Base-by-base conservation (phyloP, 208 protist genomes). In the Trichomonas vaginalis region DNA sequence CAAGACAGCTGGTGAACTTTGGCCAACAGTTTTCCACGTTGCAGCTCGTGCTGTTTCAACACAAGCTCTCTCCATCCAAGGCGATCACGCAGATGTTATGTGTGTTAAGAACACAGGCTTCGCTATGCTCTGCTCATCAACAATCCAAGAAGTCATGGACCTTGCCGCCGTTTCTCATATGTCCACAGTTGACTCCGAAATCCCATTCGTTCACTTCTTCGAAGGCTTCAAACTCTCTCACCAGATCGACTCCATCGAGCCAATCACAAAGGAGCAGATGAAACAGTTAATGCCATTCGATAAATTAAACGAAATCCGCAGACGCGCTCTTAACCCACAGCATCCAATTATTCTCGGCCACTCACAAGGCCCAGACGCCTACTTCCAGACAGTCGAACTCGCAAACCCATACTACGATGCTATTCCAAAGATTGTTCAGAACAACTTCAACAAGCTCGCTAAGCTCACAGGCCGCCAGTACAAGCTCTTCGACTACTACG, bases 41-140 rank as follows among this genome's bases (percentile, higher is more conserved):
- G 79, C 97, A 9, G 96, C 97, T 14, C 95, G 97, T 62, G 96
- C 97, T 40, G 70, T 98, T 56, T 47, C 56, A 45, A 46, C 49
- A 80, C 96, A 97, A 42, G 96, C 96, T 32, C 56, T 97, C 2
- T 96, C 51, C 87, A 98, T 98, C 70, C 97, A 97, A 95, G 95
- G 96, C 92, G 97, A 98, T 86, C 97, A 98, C 95, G 95, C 96
- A 10, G 97, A 98, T 96, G 97, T 98, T 40, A 97, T 97, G 95
- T 97, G 97, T 39, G 35, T 92, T 88, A 39, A 97, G 37, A 86
- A 96, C 32, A 97, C 97, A 27, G 97, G 97, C 27, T 98, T 97
- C 15, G 96, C 97, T 35, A 96, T 98, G 37, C 95, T 98, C 8
- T 96, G 51, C 45, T 97, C 97, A 1, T 46, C 62, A 21, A 96